Base-by-base conservation (phyloP, 2,329 filamentous ascomycete genomes). In the Talaromyces amestolkiae region DNA sequence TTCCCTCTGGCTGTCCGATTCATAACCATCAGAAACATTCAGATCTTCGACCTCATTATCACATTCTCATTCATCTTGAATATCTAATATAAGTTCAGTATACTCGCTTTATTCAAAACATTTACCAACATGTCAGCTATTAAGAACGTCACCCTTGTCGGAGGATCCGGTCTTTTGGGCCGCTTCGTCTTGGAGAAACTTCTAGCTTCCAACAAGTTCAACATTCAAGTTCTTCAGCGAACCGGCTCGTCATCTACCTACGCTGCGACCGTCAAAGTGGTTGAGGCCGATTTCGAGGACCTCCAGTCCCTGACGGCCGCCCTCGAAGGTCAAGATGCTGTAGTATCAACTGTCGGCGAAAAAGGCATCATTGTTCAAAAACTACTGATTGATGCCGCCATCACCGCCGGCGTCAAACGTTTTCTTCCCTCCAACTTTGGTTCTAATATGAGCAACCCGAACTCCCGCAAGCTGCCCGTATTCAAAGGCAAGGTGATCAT, bases 401-500 rank as follows among this genome's bases (percentile, higher is more conserved):
- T 86, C 37, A 81, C 81, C 7, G 86, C 86, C 1, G 85, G 86
- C 0, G 87, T 90, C 8, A 83, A 84, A 69, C 82, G 86, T 6
- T 67, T 66, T 37, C 33, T 66, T 27, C 61, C 64, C 11, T 66
- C 66, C 39, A 56, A 67, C 19, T 64, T 65, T 35, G 62, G 65
- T 17, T 61, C 45, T 22, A 64, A 67, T 51, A 67, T 59, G 39
- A 58, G 27, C 51, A 62, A 67, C 24, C 47, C 66, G 11, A 62
- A 59, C 37, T 24, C 31, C 58, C 64, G 60, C 19, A 49, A 63
- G 53, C 53, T 63, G 2, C 37, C 51, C 6, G 51, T 63, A 1
- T 63, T 63, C 51, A 54, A 54, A 22, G 10, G 17, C 3, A 63
- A 63, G 19, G 51, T 63, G 17, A 37, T 33, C 3, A 15, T 63